These are phyloP conservation scores for Backusella psychrophila DNA, from an alignment of 192 early-diverging fungal species.

Conservation along the genomic window DNA sequence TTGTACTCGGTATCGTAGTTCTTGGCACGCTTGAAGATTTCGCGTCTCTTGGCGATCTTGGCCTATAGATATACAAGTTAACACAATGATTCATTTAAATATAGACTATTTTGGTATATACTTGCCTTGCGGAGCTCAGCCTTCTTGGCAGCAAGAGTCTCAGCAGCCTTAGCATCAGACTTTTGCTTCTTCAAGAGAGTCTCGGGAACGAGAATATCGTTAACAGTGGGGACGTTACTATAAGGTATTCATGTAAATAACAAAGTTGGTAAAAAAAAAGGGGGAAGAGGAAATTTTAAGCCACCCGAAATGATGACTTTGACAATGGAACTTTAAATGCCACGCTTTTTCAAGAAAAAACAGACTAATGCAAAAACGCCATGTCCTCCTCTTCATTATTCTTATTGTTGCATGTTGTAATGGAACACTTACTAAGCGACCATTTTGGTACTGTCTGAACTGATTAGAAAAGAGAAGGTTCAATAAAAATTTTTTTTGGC, in stretches of 20 bases:
- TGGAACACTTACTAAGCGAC: conserved; percentile 20
- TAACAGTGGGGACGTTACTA: conserved; percentile 59
- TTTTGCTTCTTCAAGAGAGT: conserved; percentile 87
- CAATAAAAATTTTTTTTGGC: background rate
- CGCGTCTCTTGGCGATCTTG: conserved; percentile 74
- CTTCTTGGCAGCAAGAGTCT: conserved; percentile 52
- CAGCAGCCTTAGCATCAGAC: conserved; percentile 69
- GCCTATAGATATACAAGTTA: conserved; percentile 33
- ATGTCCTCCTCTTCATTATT: background rate
- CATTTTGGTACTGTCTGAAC: conserved; percentile 16
- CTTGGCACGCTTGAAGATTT: conserved; percentile 99
- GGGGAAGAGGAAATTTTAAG: conserved; percentile 5
- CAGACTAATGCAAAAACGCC: background rate
- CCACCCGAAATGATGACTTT: conserved; percentile 9
- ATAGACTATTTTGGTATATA: background rate
- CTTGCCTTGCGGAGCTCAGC: conserved; percentile 53
- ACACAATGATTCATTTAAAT: background rate
- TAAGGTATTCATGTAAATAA: conserved; percentile 3
- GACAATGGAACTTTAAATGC: background rate
- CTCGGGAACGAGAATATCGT: conserved; percentile 80
- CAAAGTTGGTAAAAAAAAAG: conserved; percentile 3
- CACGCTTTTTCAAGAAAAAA: background rate
- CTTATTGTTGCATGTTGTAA: background rate
- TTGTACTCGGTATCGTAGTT: conserved; percentile 98
- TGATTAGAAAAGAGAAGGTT: conserved; percentile 20